phyloP scores from a whole-genome alignment of 768 basidiomycete species.

The Leccinum arenicola region DNA sequence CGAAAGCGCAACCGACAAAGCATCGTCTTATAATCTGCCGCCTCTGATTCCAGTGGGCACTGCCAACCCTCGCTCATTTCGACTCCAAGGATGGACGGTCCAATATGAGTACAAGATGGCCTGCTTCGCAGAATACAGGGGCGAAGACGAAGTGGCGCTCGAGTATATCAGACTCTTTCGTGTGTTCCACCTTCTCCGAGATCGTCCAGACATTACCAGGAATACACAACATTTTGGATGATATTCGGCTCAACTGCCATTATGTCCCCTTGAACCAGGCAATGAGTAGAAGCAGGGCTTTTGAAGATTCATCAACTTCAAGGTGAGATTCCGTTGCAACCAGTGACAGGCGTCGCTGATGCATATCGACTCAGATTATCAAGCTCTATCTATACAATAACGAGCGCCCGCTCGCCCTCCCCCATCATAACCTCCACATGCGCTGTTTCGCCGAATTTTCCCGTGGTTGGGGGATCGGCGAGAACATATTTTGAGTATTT shows the following conservation, averaged over 20 bases:
- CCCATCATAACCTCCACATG: slow-evolving; percentile 83
- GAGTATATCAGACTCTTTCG: slow-evolving; percentile 54
- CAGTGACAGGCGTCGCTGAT: neutral
- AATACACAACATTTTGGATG: slow-evolving; percentile 76
- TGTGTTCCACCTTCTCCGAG: slow-evolving; percentile 7
- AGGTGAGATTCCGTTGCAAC: slow-evolving; percentile 46
- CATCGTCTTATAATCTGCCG: slow-evolving; percentile 45
- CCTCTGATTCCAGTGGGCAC: slow-evolving; percentile 45
- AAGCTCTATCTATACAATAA: slow-evolving; percentile 91
- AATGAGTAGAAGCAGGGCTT: slow-evolving; percentile 97
- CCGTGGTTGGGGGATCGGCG: slow-evolving; percentile 92
- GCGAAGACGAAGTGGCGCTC: slow-evolving; percentile 88
- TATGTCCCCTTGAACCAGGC: slow-evolving; percentile 87
- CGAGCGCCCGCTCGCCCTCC: slow-evolving; percentile 76
- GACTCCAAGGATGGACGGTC: slow-evolving; percentile 91
- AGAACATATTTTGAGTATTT: slow-evolving; percentile 95
- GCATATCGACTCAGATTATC: slow-evolving; percentile 53
- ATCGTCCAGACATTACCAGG: slow-evolving; percentile 82
- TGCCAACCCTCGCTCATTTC: slow-evolving; percentile 51
- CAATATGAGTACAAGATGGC: slow-evolving; percentile 98
- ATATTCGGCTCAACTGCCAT: slow-evolving; percentile 90
- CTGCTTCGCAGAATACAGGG: slow-evolving; percentile 91
- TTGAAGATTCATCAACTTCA: slow-evolving; percentile 93
- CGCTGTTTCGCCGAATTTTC: slow-evolving; percentile 84
- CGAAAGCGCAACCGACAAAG: slow-evolving; percentile 84